Evolutionary conservation across 495 filamentous ascomycete genomes (phyloP), one percentile per base, ranked within the genome.

Genomic region (Amniculicola lignicola): DNA sequence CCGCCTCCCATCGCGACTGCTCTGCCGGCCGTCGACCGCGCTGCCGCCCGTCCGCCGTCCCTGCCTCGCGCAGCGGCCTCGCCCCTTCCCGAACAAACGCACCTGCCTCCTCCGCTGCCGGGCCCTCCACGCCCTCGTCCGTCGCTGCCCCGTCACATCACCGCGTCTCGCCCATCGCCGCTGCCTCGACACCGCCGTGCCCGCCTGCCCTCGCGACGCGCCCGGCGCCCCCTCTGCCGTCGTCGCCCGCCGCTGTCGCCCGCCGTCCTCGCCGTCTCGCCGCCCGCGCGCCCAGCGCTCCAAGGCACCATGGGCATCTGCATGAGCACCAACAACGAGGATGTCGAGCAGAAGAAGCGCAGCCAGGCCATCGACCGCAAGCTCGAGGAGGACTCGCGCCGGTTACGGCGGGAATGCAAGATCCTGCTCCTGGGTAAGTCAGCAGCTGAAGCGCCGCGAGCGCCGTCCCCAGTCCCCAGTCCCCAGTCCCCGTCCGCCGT

Each of bases 401-500:
- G 85, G 68, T 76, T 96, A 77, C 83, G 90, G 63, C 80, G 89
- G 73, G 93, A 98, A 86, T 97, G 93, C 87, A 98, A 98, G 76
- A 96, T 98, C 59, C 76, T 98, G 44, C 75, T 98, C 38, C 77
- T 98, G 53, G 93, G 93, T 97, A 81, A 45, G n/a, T n/a, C n/a
- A n/a, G 84, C 54, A 51, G 46, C 46, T 51, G 46, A 37, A 33
- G 9, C 29, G 6, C 10, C 19, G 37, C 10, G 10, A 40, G 37
- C n/a, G n/a, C n/a, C n/a, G n/a, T n/a, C n/a, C n/a, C 39, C 38
- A n/a, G 19, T 6, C 9, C 9, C 48, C 19, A 15, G 10, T 48
- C 7, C 14, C 50, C 24, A 47, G 37, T 53, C 14, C 29, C 23
- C 16, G 9, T n/a, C 10, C 21, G 10, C 35, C 21, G 7, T 41